These are phyloP conservation scores for Fraxinus latifolia DNA, from an alignment of 305 asterid species.

Conservation along the genomic window DNA sequence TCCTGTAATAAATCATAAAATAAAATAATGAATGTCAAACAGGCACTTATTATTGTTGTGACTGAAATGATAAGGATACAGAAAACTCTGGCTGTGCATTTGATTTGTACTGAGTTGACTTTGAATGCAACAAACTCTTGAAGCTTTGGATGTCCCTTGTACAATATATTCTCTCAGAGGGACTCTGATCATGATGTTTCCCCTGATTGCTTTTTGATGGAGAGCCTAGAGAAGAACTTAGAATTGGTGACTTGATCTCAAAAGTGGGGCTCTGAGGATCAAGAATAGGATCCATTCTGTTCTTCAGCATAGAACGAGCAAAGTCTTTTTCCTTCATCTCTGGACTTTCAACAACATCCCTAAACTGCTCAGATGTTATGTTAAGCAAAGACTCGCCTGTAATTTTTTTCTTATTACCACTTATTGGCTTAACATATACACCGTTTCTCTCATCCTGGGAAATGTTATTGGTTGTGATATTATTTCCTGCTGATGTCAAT, in stretches of 20 bases:
- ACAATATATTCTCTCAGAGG: conserved; percentile 31
- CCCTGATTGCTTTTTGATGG: conserved; percentile 33
- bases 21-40: not conserved
- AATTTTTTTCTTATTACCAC: conserved; percentile 32
- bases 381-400: conserved; percentile 30
- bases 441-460: conserved; percentile 36
- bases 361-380: conserved; percentile 37
- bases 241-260: conserved; percentile 33
- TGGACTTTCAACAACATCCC: conserved; percentile 32
- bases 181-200: conserved; percentile 38
- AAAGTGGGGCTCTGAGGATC: conserved; percentile 36
- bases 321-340: conserved; percentile 36
- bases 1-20: not conserved
- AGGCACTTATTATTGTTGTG: conserved; percentile 8
- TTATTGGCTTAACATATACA: conserved; percentile 35
- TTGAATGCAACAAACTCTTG: conserved; percentile 45
- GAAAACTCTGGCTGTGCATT: conserved; percentile 39
- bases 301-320: conserved; percentile 36
- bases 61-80: conserved; percentile 51
- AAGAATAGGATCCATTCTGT: conserved; percentile 27
- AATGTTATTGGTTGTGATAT: conserved; percentile 33
- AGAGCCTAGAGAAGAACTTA: conserved; percentile 33
- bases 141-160: conserved; percentile 42
- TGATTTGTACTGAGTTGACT: conserved; percentile 35
- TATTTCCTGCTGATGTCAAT: conserved; percentile 28